These are phyloP conservation scores for Apodospora peruviana DNA, from an alignment of 495 filamentous ascomycete species.

Conservation along the genomic window DNA sequence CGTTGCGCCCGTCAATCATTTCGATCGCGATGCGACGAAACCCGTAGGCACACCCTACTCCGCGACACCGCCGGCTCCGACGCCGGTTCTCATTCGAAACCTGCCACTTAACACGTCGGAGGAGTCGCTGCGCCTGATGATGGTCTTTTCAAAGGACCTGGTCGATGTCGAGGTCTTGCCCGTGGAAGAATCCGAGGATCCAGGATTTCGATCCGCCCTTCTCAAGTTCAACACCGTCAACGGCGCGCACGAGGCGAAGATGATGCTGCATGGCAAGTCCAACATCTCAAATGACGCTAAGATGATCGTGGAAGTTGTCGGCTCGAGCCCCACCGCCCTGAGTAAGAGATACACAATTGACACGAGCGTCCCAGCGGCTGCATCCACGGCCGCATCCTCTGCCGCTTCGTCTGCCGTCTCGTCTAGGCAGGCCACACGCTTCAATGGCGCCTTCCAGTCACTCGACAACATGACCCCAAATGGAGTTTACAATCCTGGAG, in stretches of 20 bases:
- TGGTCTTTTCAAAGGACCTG: conserved; percentile 80
- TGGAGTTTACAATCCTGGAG: conserved; percentile 48
- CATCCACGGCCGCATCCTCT: conserved; percentile 27
- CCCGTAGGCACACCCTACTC: conserved; percentile 50
- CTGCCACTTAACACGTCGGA: conserved; percentile 67
- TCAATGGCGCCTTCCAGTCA: conserved; percentile 70
- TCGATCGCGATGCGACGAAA: conserved; percentile 43
- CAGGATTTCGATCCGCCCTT: conserved; percentile 67
- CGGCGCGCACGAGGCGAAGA: conserved; percentile 72
- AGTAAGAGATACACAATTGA: conserved; percentile 36
- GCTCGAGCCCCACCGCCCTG: conserved; percentile 31
- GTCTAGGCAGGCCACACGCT: conserved; percentile 68
- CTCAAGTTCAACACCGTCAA: conserved; percentile 65
- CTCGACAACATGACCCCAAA: conserved; percentile 67
- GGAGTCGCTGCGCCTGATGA: conserved; percentile 72
- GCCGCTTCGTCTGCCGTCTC: conserved; percentile 51
- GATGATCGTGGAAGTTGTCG: conserved; percentile 73
- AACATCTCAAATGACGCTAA: conserved; percentile 68
- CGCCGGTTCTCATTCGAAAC: conserved; percentile 61
- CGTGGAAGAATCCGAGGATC: conserved; percentile 59
- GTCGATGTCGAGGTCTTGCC: conserved; percentile 67
- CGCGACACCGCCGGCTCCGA: conserved; percentile 23
- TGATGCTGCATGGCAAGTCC: conserved; percentile 72
- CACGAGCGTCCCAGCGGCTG: conserved; percentile 18
- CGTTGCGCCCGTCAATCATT: conserved; percentile 22